These are phyloP conservation scores for Afroboletus lepidellus DNA, from an alignment of 1,284 basidiomycete species.

Conservation along the genomic window DNA sequence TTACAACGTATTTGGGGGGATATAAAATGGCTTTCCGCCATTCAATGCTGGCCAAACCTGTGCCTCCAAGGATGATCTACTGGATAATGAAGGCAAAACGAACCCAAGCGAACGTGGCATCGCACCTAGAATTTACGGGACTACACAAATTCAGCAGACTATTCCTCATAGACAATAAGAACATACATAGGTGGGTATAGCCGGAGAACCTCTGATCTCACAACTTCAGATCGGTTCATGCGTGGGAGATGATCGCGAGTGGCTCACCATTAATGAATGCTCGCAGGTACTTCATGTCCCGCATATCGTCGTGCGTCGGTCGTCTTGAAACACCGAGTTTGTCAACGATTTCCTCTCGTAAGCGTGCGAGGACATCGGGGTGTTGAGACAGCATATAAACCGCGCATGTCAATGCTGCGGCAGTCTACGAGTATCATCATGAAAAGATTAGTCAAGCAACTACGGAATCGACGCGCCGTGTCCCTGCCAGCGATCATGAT, in stretches of 20 bases:
- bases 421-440: conserved; percentile 38
- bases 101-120: background rate
- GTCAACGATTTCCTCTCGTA: conserved; percentile 52
- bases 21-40: conserved; percentile 24
- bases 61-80: conserved; percentile 8
- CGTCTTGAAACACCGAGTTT: conserved; percentile 39
- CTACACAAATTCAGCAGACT: background rate
- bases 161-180: background rate
- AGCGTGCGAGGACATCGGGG: conserved; percentile 42
- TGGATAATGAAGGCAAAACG: background rate
- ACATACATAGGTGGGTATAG: background rate
- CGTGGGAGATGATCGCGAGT: background rate
- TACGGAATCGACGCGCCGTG: conserved; percentile 31
- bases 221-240: background rate
- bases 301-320: background rate
- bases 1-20: conserved; percentile 23
- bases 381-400: conserved; percentile 56
- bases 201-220: background rate
- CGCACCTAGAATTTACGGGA: background rate
- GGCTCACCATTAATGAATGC: background rate
- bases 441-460: background rate
- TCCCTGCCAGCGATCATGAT: conserved; percentile 43
- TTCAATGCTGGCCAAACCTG: conserved; percentile 21
- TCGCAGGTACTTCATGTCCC: background rate
- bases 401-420: conserved; percentile 49